Evolutionary conservation across 23 red algal species (phyloP).

Genomic region (Gracilaria gracilis): DNA sequence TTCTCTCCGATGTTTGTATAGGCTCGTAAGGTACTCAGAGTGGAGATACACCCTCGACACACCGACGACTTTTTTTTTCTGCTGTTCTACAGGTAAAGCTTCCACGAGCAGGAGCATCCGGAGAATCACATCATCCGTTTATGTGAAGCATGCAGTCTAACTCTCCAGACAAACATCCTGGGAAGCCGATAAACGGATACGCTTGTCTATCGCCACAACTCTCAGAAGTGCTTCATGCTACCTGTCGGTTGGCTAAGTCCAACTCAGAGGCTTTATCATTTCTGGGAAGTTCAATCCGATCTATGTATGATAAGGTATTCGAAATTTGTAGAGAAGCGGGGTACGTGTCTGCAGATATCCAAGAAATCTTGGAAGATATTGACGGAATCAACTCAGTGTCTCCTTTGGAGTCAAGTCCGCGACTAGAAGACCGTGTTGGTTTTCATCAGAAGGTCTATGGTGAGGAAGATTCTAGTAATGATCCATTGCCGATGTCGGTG

Average conservation of each 20-base stretch:
- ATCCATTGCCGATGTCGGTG: not conserved
- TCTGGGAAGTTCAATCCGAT: not conserved
- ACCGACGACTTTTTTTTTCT: not conserved
- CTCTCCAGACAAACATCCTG: not conserved
- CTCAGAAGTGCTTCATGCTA: slow-evolving; percentile 6
- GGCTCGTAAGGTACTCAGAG: slow-evolving; percentile 6
- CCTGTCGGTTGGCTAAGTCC: not conserved
- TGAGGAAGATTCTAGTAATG: not conserved
- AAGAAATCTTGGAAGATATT: slow-evolving; percentile 26
- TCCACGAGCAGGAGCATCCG: not conserved
- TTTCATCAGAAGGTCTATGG: not conserved
- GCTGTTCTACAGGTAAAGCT: not conserved
- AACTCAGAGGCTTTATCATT: not conserved
- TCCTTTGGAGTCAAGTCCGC: not conserved
- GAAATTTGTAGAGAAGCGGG: slow-evolving; percentile 2
- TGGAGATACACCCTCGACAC: slow-evolving; percentile 15
- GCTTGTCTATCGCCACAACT: slow-evolving; percentile 4
- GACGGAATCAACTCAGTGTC: not conserved
- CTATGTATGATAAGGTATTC: slow-evolving; percentile 5
- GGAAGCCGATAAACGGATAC: not conserved
- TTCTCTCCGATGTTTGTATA: no score
- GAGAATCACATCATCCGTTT: not conserved
- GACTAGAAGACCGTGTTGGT: not conserved
- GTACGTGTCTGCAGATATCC: slow-evolving; percentile 10
- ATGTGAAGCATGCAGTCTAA: not conserved